Conservation (phyloP, 225 moss, liverwort and hornwort species). For the Physcomitrellopsis africana region DNA sequence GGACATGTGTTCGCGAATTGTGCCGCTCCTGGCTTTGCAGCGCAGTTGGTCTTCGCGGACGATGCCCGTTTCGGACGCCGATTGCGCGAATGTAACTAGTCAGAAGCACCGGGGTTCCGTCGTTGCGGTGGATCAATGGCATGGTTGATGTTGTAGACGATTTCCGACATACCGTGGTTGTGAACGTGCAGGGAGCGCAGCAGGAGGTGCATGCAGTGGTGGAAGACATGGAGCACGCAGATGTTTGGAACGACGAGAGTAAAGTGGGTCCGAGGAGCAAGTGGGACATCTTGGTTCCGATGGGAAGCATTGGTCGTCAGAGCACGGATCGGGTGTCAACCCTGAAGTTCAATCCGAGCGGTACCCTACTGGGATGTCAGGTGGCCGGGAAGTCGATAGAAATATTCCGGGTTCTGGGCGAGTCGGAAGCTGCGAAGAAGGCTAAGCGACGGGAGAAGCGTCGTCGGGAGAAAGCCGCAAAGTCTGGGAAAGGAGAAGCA, state of each 20-base stretch:
- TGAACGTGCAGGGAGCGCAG: conserved; percentile 49
- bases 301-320: conserved; percentile 79
- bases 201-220: conserved; percentile 46
- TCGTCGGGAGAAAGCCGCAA: conserved; percentile 74
- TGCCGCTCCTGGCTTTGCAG: neutral
- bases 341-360: conserved; percentile 72
- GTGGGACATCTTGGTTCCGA: conserved; percentile 75
- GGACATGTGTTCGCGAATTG: neutral
- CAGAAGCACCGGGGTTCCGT: no score
- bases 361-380: conserved; percentile 89
- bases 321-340: conserved; percentile 78
- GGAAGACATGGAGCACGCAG: conserved; percentile 47
- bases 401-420: conserved; percentile 70
- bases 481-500: conserved; percentile 46
- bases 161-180: conserved; percentile 17
- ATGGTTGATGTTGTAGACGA: no score
- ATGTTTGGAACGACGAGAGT: conserved; percentile 26
- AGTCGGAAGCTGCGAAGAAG: conserved; percentile 75
- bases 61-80: no score
- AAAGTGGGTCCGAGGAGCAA: conserved; percentile 54
- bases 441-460: conserved; percentile 88
- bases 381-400: conserved; percentile 90
- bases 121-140: no score
- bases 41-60: neutral
- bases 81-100: no score